Percentiles rank a stretch among this genome's conserved stretches.
phyloP scores from a whole-genome alignment of 805 yeast genomes.

The Candida broadrunensis region DNA sequence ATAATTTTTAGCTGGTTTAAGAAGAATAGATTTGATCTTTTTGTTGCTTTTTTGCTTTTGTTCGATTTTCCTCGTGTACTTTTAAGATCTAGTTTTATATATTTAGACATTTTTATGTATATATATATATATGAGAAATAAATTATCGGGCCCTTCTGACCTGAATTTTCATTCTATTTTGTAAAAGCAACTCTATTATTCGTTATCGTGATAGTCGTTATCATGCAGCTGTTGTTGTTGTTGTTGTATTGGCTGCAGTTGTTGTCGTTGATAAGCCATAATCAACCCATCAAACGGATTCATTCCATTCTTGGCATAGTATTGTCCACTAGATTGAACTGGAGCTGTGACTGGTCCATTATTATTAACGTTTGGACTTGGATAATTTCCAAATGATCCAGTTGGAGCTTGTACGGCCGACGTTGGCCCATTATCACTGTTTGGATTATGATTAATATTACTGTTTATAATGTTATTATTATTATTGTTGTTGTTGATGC shows the following conservation, averaged over 20 bases:
- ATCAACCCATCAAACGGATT: slow-evolving; percentile 40
- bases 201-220: background rate
- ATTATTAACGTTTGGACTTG: slow-evolving; percentile 16
- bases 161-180: no score
- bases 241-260: slow-evolving; percentile 12
- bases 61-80: no score
- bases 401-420: background rate
- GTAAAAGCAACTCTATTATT: background rate
- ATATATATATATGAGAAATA: no score
- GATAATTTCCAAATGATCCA: slow-evolving; percentile 5
- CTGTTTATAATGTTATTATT: no score
- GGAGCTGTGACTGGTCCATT: slow-evolving; percentile 22
- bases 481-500: background rate
- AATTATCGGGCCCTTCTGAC: no score
- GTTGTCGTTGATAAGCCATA: slow-evolving; percentile 14
- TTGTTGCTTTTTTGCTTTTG: no score
- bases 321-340: slow-evolving; percentile 29
- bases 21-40: no score
- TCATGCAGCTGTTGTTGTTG: slow-evolving; percentile 2
- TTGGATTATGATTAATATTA: slow-evolving; percentile 4
- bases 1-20: background rate
- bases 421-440: background rate
- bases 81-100: no score
- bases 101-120: no score
- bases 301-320: slow-evolving; percentile 31